These are phyloP conservation scores for Aspergillus carbonarius DNA, from an alignment of 2,329 filamentous ascomycete genomes.

Conservation along the genomic window DNA sequence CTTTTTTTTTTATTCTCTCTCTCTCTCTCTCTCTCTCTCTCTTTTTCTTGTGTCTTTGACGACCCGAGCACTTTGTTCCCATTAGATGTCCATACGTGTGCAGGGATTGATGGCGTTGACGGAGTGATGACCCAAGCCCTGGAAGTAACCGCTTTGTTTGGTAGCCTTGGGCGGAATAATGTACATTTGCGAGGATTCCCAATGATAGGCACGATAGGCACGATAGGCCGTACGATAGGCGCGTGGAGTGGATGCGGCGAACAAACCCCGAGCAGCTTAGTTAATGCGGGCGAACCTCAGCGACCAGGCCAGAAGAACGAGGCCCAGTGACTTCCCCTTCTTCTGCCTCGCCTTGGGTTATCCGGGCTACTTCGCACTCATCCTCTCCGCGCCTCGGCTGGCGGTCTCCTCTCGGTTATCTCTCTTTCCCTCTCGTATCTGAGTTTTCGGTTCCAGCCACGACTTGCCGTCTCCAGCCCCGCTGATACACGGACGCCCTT, in stretches of 20 bases:
- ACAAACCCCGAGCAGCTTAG: constrained; percentile 15
- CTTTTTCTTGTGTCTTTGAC: not conserved
- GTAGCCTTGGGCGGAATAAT: constrained; percentile 5
- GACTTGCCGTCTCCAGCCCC: constrained; percentile 5
- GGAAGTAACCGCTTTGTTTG: constrained; percentile 10
- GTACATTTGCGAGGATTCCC: not conserved
- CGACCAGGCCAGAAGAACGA: constrained; percentile 32
- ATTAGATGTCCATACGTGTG: constrained; percentile 18
- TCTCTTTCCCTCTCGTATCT: not conserved
- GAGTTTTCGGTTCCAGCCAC: not conserved
- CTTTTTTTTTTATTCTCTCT: constrained; percentile 6
- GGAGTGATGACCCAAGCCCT: constrained; percentile 8
- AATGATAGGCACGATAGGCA: not conserved
- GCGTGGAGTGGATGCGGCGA: constrained; percentile 1
- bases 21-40: no score
- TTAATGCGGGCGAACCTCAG: constrained; percentile 31
- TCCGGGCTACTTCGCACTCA: not conserved
- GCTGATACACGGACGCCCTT: constrained; percentile 14
- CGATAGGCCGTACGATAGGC: not conserved
- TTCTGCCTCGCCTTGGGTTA: not conserved
- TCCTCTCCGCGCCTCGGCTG: not conserved
- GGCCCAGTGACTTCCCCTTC: constrained; percentile 1
- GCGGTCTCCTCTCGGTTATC: not conserved
- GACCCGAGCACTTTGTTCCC: not conserved
- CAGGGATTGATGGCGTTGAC: constrained; percentile 17